phyloP scores from a whole-genome alignment of 164 flowering plant species.

The Vitis rotundifolia region DNA sequence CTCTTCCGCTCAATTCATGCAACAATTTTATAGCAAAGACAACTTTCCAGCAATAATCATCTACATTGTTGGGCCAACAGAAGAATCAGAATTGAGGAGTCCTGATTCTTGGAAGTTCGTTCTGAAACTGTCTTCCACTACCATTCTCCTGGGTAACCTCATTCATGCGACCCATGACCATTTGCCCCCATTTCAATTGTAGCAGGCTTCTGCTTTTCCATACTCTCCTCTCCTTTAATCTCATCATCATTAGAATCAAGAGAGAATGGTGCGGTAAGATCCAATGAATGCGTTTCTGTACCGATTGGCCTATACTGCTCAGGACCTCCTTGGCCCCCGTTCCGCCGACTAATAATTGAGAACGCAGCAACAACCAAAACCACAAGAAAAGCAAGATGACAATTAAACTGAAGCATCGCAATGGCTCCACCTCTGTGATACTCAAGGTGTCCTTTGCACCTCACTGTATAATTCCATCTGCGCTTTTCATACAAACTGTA shows the following conservation, averaged over 20 bases:
- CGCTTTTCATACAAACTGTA: slow-evolving; percentile 66
- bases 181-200: slow-evolving; percentile 31
- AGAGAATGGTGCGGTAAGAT: slow-evolving; percentile 47
- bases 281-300: slow-evolving; percentile 51
- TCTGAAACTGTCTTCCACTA: too few relatives aligned
- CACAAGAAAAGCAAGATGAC: slow-evolving; percentile 80
- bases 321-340: slow-evolving; percentile 24
- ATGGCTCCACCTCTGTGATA: slow-evolving; percentile 80
- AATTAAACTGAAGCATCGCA: slow-evolving; percentile 86
- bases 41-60: too few relatives aligned
- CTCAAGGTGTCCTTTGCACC: slow-evolving; percentile 77
- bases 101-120: too few relatives aligned
- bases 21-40: too few relatives aligned
- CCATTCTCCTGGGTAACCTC: slow-evolving; percentile 25
- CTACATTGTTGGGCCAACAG: too few relatives aligned
- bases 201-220: slow-evolving; percentile 24
- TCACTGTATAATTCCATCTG: slow-evolving; percentile 74
- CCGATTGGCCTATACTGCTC: slow-evolving; percentile 60
- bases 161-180: slow-evolving; percentile 57
- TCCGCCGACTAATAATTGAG: slow-evolving; percentile 35
- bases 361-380: slow-evolving; percentile 38
- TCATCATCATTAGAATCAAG: slow-evolving; percentile 72
- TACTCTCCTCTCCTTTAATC: slow-evolving; percentile 36
- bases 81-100: too few relatives aligned
- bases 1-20: too few relatives aligned